Base-by-base conservation (phyloP, 495 filamentous ascomycete genomes). In the Annulohypoxylon bovei region DNA sequence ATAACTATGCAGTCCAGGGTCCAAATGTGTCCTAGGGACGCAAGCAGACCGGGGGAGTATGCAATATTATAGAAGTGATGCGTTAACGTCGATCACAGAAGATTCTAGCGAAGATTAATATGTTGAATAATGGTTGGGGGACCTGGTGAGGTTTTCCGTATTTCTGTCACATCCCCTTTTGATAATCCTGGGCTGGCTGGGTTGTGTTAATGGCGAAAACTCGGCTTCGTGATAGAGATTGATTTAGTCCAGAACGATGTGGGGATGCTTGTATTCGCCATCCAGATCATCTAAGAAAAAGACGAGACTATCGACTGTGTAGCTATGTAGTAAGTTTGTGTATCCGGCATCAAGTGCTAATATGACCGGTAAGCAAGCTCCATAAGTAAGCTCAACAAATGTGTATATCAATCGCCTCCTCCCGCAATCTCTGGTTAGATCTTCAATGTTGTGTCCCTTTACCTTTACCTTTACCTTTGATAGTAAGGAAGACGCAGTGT, bases 21-120 rank as follows among this genome's bases (percentile, higher is more conserved):
- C 40, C 47, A 56, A 56, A 55, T 61, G 33, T 62, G 28, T 62
- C 42, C 62, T 67, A 61, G 55, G 49, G 39, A 67, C 58, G 46
- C 63, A 67, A 67, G 53, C 37, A 63, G 35, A 63, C 64, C 57
- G 69, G 69, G 63, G 59, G 25, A 64, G 22, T 49, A 68, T 72
- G 70, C 65, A 72, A 68, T 68, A 72, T 68, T 68, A 55, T 72
- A 61, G 44, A 60, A 49, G 40, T 52, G 70, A 61, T 68, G 70
- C 46, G 65, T 72, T 60, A 67, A 72, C 49, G 70, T 64, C 70
- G 70, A 72, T 72, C 70, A 72, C 58, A 65, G 70, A 72, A 68
- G 65, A 65, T 72, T 72, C 70, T 49, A 72, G 70, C 56, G 49
- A 65, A 22, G 55, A 56, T 72, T 65, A 61, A 65, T 64, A 47